Conservation (phyloP, 768 basidiomycete genomes). For the Fistulinella prunicolor region DNA sequence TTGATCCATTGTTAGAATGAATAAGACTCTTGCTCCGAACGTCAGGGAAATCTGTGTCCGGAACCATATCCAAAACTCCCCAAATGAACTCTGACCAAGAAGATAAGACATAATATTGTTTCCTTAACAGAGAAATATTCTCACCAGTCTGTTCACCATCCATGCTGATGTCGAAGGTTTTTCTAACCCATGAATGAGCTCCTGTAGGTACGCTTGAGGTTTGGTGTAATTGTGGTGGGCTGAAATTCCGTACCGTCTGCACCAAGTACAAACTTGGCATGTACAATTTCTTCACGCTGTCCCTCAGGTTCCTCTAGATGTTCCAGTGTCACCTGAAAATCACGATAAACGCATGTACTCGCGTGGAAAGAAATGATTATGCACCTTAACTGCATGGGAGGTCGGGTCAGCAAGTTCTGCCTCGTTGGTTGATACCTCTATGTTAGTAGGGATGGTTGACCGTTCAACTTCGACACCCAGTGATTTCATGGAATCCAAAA, state of each 20-base stretch:
- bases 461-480: slow-evolving; percentile 33
- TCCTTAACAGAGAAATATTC: not conserved
- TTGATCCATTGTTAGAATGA: slow-evolving; percentile 49
- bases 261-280: slow-evolving; percentile 74
- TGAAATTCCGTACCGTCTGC: slow-evolving; percentile 53
- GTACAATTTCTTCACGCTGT: slow-evolving; percentile 51
- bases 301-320: slow-evolving; percentile 27
- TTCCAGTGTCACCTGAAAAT: slow-evolving; percentile 20
- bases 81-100: slow-evolving; percentile 36
- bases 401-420: slow-evolving; percentile 19
- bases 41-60: slow-evolving; percentile 54
- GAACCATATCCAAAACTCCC: slow-evolving; percentile 46
- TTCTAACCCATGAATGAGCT: slow-evolving; percentile 83
- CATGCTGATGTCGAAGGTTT: slow-evolving; percentile 61
- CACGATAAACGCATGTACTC: slow-evolving; percentile 1
- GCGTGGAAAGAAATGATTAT: not conserved
- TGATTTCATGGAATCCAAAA: slow-evolving; percentile 33
- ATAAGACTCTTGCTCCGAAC: slow-evolving; percentile 46
- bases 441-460: slow-evolving; percentile 26
- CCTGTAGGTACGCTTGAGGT: slow-evolving; percentile 40
- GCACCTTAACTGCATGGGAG: slow-evolving; percentile 24
- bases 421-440: slow-evolving; percentile 30
- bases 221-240: not conserved
- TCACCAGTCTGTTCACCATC: slow-evolving; percentile 66
- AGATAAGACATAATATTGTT: not conserved